phyloP scores from a whole-genome alignment of 2,329 filamentous ascomycete species.

The Balansia obtecta region DNA sequence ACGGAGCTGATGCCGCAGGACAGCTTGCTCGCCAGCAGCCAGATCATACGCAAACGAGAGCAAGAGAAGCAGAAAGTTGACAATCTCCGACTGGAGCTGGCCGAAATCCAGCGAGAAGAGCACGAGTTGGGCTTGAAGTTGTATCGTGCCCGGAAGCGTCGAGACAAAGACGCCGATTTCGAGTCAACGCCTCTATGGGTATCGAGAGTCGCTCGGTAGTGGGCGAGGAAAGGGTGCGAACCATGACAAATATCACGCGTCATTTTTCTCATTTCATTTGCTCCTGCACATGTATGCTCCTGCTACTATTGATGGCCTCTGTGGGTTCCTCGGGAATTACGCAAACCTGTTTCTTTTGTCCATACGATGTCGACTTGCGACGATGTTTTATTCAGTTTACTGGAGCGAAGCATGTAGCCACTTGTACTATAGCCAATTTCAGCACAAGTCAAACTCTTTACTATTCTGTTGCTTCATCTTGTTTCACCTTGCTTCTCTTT shows the following conservation, averaged over 20 bases:
- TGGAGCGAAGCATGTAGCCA: background rate
- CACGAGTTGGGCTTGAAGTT: constrained; percentile 68
- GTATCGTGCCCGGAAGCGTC: constrained; percentile 61
- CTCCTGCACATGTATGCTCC: background rate
- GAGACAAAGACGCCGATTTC: constrained; percentile 52
- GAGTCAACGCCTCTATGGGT: constrained; percentile 68
- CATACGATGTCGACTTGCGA: background rate
- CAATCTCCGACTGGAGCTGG: constrained; percentile 51
- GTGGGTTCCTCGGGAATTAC: background rate
- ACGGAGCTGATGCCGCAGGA: constrained; percentile 66
- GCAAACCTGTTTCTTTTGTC: background rate
- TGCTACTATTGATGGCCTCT: background rate
- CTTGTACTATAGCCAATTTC: background rate
- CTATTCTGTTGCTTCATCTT: background rate
- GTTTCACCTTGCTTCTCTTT: background rate
- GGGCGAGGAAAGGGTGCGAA: background rate
- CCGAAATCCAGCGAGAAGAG: constrained; percentile 63
- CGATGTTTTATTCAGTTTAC: background rate
- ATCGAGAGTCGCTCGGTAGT: constrained; percentile 55
- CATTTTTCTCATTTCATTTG: background rate
- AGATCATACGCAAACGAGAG: constrained; percentile 45
- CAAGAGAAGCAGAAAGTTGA: constrained; percentile 53
- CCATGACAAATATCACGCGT: background rate
- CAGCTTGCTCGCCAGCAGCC: constrained; percentile 52
- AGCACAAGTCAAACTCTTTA: background rate